Base-by-base conservation (phyloP, 768 basidiomycete species). In the Trametes cubensis region DNA sequence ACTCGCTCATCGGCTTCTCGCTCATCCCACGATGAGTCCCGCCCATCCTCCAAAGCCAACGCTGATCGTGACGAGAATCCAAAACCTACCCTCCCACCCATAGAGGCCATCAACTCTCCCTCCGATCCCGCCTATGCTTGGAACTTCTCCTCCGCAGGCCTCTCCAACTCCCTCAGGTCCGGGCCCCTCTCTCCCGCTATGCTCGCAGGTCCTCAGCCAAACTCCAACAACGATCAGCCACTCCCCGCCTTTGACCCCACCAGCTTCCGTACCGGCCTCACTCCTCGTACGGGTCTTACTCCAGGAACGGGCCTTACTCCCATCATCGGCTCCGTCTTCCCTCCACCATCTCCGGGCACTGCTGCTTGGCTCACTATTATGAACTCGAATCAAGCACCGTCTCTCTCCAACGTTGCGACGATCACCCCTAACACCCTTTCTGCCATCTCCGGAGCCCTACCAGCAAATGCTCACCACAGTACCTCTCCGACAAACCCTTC, bases 131-230 rank as follows among this genome's bases (percentile, higher is more conserved):
- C 78, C 23, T 83, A 83, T 61, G 74, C 73, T 59, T 86, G 94
- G 91, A 82, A 79, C 39, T 86, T 86, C 71, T 80, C 83, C 44
- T 74, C 82, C 15, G 72, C 75, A 25, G 80, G 86, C 45, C 77
- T 88, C 51, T 75, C 80, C 45, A 90, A 90, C 74, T 95, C 93
- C 2, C 85, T 98, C 38, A 87, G 96, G 48, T 84, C 95, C 0
- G 96, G 95, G 4, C 96, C 96, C 1, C 87, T 98, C 57, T 94
- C 92, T 6, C 96, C 96, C 30, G 95, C 96, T 57, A 96, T 98
- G 93, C 88, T 97, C 62, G 86, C 92, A 26, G 96, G 91, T 10
- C 95, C 94, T 4, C 87, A 86, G 72, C 69, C 68, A 48, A 80
- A 80, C 49, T 66, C 77, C 54, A 76, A 66, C 60, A 77, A 66